These are phyloP conservation scores for Deinandra increscens DNA, from an alignment of 129 eudicot species.

Conservation along the genomic window DNA sequence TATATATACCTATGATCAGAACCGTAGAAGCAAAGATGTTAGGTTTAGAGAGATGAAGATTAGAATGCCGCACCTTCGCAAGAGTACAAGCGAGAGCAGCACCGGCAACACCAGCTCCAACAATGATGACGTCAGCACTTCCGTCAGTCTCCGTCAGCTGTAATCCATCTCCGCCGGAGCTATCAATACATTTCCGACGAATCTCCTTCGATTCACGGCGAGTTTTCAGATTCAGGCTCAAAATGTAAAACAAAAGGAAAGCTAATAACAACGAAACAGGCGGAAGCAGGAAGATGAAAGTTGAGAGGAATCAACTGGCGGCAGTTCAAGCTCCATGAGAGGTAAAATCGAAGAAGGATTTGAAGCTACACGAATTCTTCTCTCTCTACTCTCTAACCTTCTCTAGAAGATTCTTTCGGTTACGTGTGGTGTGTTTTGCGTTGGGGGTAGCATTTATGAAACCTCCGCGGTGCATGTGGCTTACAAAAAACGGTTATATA, in stretches of 20 bases:
- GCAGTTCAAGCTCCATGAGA: constrained; percentile 23
- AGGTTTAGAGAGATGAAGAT: not conserved
- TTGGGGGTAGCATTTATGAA: constrained; percentile 8
- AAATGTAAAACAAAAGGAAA: constrained; percentile 31
- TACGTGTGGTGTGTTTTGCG: not conserved
- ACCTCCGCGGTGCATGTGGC: constrained; percentile 2
- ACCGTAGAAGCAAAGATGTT: constrained; percentile 28
- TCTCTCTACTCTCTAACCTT: too few relatives aligned
- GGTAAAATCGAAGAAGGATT: not conserved
- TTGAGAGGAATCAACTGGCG: constrained; percentile 35
- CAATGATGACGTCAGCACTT: constrained; percentile 49
- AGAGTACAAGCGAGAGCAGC: constrained; percentile 67
- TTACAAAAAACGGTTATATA: too few relatives aligned
- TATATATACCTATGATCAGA: not conserved
- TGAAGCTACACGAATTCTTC: not conserved
- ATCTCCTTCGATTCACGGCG: constrained; percentile 25
- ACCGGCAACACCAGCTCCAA: constrained; percentile 76
- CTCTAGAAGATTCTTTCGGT: not conserved
- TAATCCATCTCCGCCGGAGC: constrained; percentile 16
- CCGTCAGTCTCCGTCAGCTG: constrained; percentile 31
- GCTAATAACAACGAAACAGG: constrained; percentile 40
- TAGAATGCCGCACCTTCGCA: constrained; percentile 42
- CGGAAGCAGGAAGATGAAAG: constrained; percentile 34
- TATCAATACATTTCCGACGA: constrained; percentile 7
- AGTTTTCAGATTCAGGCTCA: constrained; percentile 24